Evolutionary conservation across 2,329 filamentous ascomycete species (phyloP).

Genomic region (Sarocladiaceae sp.): DNA sequence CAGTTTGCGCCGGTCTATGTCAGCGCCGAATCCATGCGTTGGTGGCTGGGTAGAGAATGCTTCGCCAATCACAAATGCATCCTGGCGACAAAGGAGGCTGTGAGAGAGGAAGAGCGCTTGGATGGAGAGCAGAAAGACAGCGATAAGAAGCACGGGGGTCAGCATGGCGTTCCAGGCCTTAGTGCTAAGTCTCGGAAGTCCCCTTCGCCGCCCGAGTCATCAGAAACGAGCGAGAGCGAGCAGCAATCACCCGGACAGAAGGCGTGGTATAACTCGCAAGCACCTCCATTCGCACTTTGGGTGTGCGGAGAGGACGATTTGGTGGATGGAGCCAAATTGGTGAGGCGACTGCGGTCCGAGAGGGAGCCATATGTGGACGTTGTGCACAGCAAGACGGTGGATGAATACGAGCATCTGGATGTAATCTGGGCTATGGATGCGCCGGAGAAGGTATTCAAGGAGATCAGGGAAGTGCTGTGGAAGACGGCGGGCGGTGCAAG

Average conservation of each 20-base stretch:
- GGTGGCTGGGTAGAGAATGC: constrained; percentile 88
- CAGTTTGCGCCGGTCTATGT: constrained; percentile 91
- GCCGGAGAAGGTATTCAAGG: constrained; percentile 73
- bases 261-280: constrained; percentile 77
- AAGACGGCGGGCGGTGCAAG: constrained; percentile 54
- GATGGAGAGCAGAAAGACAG: constrained; percentile 28
- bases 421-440: constrained; percentile 93
- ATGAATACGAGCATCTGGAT: constrained; percentile 88
- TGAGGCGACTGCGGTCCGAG: constrained; percentile 67
- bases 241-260: constrained; percentile 41
- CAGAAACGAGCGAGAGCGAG: constrained; percentile 11
- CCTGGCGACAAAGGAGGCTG: constrained; percentile 67
- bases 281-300: constrained; percentile 84
- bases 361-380: constrained; percentile 75
- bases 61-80: constrained; percentile 80
- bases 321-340: constrained; percentile 71
- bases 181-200: constrained; percentile 12
- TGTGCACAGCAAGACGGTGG: constrained; percentile 76
- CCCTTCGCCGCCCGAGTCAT: constrained; percentile 10
- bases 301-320: constrained; percentile 76
- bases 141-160: constrained; percentile 13
- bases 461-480: constrained; percentile 79
- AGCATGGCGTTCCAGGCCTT: constrained; percentile 1
- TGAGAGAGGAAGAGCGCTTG: constrained; percentile 53
- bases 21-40: constrained; percentile 82